Conservation (phyloP, 2,329 filamentous ascomycete species). For the Beauveria brongniartii region DNA sequence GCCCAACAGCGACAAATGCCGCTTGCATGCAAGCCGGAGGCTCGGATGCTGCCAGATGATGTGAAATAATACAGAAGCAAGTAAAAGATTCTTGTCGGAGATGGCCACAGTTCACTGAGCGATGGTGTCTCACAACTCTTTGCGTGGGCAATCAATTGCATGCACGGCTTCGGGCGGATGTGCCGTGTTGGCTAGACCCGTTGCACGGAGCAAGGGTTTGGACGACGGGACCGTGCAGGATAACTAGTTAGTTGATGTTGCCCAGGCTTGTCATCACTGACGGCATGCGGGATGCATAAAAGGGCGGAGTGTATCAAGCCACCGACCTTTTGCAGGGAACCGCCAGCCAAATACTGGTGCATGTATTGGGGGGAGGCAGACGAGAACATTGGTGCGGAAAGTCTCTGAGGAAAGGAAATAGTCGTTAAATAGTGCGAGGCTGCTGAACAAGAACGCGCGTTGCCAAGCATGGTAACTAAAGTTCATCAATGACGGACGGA, state of each 20-base stretch:
- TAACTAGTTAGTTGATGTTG: not conserved
- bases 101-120: too few species aligned
- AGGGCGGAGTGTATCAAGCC: not conserved
- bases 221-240: not conserved
- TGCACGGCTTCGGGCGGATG: not conserved
- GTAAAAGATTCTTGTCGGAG: not conserved
- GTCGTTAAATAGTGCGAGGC: not conserved
- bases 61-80: not conserved
- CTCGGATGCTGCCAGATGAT: too few species aligned
- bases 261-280: not conserved
- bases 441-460: not conserved
- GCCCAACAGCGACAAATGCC: not conserved
- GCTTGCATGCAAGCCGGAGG: too few species aligned
- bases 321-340: not conserved
- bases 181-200: not conserved
- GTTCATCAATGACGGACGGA: not conserved
- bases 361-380: not conserved
- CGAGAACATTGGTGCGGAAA: not conserved
- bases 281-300: not conserved
- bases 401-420: not conserved
- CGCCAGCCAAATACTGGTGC: not conserved
- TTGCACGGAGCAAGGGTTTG: not conserved
- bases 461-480: not conserved
- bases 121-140: not conserved
- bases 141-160: not conserved